Percentiles rank a stretch among this genome's conserved stretches.
Conservation (phyloP, 1,139 yeast species). For the Nakaseomyces sp. region DNA sequence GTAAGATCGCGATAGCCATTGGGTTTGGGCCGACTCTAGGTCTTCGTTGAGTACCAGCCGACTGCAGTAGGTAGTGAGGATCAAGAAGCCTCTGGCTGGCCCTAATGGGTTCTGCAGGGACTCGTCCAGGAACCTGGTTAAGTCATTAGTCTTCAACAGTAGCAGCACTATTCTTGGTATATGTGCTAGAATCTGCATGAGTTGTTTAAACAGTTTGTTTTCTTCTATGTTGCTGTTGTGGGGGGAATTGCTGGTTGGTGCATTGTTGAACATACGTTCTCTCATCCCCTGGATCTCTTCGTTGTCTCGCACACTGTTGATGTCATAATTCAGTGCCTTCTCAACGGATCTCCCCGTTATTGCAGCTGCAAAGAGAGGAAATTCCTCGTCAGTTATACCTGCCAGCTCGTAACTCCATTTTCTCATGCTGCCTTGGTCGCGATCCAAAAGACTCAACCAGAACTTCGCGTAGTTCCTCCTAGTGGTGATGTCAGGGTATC, state of each 20-base stretch:
- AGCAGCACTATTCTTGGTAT: conserved; percentile 82
- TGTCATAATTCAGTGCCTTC: conserved; percentile 59
- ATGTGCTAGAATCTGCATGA: conserved; percentile 70
- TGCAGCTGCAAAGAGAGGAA: conserved; percentile 82
- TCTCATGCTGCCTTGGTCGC: conserved; percentile 56
- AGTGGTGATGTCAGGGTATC: conserved; percentile 71
- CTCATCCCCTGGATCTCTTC: conserved; percentile 54
- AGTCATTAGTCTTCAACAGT: conserved; percentile 86
- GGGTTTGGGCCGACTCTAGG: background rate
- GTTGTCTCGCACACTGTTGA: conserved; percentile 45
- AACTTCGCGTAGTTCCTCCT: conserved; percentile 80
- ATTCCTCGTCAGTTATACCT: conserved; percentile 68
- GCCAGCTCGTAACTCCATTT: conserved; percentile 72
- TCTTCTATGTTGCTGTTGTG: too few species aligned
- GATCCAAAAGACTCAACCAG: conserved; percentile 82
- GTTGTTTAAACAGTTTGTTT: conserved; percentile 57
- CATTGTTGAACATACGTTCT: conserved; percentile 2
- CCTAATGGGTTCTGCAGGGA: conserved; percentile 75
- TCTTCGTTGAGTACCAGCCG: conserved; percentile 16
- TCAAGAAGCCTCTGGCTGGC: conserved; percentile 76
- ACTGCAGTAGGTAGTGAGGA: conserved; percentile 87
- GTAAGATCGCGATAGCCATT: background rate
- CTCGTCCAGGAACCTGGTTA: conserved; percentile 84
- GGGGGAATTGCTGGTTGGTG: too few species aligned
- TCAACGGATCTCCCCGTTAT: conserved; percentile 81